phyloP scores from a whole-genome alignment of 2,329 filamentous ascomycete species.

The Neofusicoccum cordaticola region DNA sequence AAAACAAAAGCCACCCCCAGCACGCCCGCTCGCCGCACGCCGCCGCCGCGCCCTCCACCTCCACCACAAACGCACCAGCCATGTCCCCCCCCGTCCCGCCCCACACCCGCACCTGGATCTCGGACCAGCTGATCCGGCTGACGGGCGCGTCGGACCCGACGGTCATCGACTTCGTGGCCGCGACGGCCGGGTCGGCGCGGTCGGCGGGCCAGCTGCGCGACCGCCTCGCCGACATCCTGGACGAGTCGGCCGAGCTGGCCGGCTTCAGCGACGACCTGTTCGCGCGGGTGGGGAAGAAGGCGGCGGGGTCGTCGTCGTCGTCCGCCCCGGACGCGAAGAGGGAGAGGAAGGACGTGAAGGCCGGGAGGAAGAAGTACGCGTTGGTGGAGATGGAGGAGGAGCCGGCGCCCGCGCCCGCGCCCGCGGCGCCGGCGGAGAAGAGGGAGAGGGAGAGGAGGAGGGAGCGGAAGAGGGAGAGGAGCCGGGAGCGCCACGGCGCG shows the following conservation, averaged over 20 bases:
- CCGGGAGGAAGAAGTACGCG: conserved; percentile 48
- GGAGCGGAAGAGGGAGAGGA: conserved; percentile 38
- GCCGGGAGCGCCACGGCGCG: conserved; percentile 8
- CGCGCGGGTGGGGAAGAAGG: conserved; percentile 30
- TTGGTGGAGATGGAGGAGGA: conserved; percentile 55
- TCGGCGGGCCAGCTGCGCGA: conserved; percentile 48
- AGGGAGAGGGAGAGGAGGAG: conserved; percentile 32
- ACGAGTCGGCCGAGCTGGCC: conserved; percentile 47
- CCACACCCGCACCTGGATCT: conserved; percentile 32
- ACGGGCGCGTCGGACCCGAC: conserved; percentile 56
- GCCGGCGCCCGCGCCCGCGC: conserved; percentile 25
- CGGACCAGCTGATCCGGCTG: conserved; percentile 52
- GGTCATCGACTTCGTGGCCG: conserved; percentile 56
- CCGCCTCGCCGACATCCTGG: conserved; percentile 53
- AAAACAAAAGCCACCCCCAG: too few species aligned
- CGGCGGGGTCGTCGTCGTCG: conserved; percentile 21
- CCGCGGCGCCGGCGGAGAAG: conserved; percentile 21
- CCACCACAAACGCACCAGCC: neutral
- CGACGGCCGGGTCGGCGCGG: conserved; percentile 51
- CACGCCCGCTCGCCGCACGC: neutral
- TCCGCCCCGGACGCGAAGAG: neutral
- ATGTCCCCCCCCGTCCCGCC: neutral
- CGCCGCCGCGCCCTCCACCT: neutral
- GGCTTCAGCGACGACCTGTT: conserved; percentile 50
- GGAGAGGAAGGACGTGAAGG: neutral